Base-by-base conservation (phyloP, 2,329 filamentous ascomycete species). In the Scytalidium lignicola region DNA sequence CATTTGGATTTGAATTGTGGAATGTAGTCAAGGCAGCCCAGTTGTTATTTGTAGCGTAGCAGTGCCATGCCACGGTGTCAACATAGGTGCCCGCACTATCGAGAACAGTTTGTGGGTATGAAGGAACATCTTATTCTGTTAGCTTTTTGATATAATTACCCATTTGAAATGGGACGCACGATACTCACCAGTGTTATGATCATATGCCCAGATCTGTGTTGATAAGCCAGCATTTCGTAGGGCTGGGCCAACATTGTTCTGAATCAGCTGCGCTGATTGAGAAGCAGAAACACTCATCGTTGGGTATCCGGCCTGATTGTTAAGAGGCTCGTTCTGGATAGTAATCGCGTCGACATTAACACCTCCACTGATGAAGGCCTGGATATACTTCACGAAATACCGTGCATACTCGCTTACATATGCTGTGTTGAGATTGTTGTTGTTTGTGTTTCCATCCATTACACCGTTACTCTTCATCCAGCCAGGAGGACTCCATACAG, bases 251-350 rank as follows among this genome's bases (percentile, higher is more conserved):
- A 72, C 59, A 48, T 67, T 64, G 44, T 73, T 55, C 26, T 61
- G 63, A 44, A 70, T 72, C 40, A 72, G 58, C 9, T 52, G 51
- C 0, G 61, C 65, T 3, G 69, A 67, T 57, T 72, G 67, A 42
- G 69, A 66, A 4, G 62, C 64, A 18, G 58, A 61, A 55, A 70
- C 60, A 45, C 65, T 66, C 68, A 72, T 67, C 37, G 68, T 71
- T 3, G 69, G 66, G 37, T 67, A 65, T 17, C 61, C 58, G 8
- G 64, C 62, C 46, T 66, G 61, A 54, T 59, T 70, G 58, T 71
- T 70, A 15, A 71, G 60, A 1, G 70, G 70, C 58, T 73, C 70
- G 51, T 73, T 73, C 59, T 73, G 70, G 37, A 73, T 66, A 39
- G 70, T 71, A 57, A 73, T 70, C 51, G 69, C 69, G 46, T 72